Evolutionary conservation across 768 basidiomycete genomes (phyloP), one percentile per base, ranked within the genome.

Genomic region (Xerocomus potaroensis): DNA sequence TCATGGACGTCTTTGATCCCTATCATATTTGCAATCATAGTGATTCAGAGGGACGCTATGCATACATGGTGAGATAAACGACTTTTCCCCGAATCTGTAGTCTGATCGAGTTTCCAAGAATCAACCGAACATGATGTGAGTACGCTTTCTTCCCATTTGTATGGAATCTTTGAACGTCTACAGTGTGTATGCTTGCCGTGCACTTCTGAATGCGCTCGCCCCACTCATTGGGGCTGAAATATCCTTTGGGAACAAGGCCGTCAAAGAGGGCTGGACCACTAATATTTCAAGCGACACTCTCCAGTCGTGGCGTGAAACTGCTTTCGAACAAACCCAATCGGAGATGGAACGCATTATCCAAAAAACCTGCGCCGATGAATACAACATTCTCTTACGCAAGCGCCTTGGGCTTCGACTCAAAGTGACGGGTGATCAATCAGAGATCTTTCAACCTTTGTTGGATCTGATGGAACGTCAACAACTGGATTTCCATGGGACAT

Each of bases 1-100:
- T 91, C 69, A 96, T 95, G 93, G 94, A 97, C 60, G 80, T 92
- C 4, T 97, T 87, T 56, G 84, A 95, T 54, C 63, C 80, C 0
- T 69, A 72, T 42, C 94, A 96, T 56, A 84, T 97, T 44, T 97
- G 94, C 71, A 98, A 94, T 56, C 91, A 94, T 63, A 80, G 80
- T 1, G 92, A 96, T 57, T 77, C 79, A 39, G 74, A 73, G 46
- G 87, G 87, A 14, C 75, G 90, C 35, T 93, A 92, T 56, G 75
- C 87, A 2, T 93, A 90, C 68, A 70, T 70, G 58, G 75, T 76
- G 45, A 39, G 68, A 46, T 29, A 18, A 21, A 42, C 8, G 27
- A 47, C 19, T 10, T 35, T 7, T 29, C 21, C 6, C 29, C 22
- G 8, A 35, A 22, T 33, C 24, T 9, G 15, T 22, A 18, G 23